These are phyloP conservation scores for Aspergillus ruber DNA, from an alignment of 2,329 filamentous ascomycete genomes.

Conservation along the genomic window DNA sequence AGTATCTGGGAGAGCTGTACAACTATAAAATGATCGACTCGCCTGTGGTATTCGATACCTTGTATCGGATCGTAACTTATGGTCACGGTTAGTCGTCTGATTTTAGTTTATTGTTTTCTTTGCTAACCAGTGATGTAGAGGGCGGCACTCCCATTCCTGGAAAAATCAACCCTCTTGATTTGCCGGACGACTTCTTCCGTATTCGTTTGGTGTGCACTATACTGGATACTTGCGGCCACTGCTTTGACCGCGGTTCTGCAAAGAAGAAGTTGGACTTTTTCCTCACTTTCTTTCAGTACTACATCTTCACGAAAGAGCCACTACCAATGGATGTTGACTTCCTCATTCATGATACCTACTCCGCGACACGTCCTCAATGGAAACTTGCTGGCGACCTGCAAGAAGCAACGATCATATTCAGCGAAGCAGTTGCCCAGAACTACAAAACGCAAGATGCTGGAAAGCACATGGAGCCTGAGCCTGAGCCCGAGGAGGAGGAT, in stretches of 20 bases:
- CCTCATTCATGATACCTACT: conserved; percentile 86
- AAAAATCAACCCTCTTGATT: conserved; percentile 68
- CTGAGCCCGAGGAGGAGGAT: conserved; percentile 66
- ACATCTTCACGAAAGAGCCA: conserved; percentile 81
- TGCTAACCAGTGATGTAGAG: conserved; percentile 34
- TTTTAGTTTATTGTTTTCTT: background rate
- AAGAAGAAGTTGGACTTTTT: conserved; percentile 99
- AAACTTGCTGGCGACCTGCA: conserved; percentile 73
- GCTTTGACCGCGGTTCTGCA: conserved; percentile 85
- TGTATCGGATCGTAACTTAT: conserved; percentile 92
- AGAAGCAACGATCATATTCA: conserved; percentile 77
- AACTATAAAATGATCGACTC: conserved; percentile 97
- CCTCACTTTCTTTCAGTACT: conserved; percentile 93
- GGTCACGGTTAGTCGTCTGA: conserved; percentile 59
- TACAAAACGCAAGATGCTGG: conserved; percentile 73
- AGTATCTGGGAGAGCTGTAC: conserved; percentile 93
- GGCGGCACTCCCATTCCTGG: conserved; percentile 75
- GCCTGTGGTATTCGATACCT: conserved; percentile 85
- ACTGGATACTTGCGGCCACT: conserved; percentile 91
- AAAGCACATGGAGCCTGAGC: conserved; percentile 52
- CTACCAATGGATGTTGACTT: conserved; percentile 98
- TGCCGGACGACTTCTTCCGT: conserved; percentile 92
- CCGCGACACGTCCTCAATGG: conserved; percentile 82
- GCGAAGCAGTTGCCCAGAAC: conserved; percentile 81
- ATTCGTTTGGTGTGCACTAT: conserved; percentile 84